phyloP scores from a whole-genome alignment of 2,329 filamentous ascomycete species.

The Amesomyces nigricolor region DNA sequence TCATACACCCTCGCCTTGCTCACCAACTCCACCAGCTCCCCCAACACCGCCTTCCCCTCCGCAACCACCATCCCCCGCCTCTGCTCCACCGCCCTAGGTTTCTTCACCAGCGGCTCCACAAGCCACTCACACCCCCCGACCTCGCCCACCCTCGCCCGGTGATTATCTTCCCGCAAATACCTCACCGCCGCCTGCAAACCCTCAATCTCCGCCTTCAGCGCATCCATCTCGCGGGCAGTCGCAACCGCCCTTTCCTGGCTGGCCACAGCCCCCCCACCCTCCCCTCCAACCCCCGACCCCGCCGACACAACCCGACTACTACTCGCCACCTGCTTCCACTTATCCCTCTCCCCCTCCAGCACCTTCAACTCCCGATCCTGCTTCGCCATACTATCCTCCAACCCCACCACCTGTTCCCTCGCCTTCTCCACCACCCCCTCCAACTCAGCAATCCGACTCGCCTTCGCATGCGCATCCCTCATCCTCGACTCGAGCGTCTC shows the following conservation, averaged over 20 bases:
- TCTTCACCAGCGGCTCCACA: conserved; percentile 51
- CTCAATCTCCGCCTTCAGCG: conserved; percentile 62
- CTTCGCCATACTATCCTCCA: conserved; percentile 60
- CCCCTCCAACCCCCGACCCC: conserved; percentile 35
- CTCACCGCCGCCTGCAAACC: conserved; percentile 59
- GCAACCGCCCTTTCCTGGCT: conserved; percentile 63
- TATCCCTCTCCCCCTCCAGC: conserved; percentile 61
- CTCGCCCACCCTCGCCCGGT: conserved; percentile 53
- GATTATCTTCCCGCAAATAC: conserved; percentile 63
- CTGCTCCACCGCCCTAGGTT: conserved; percentile 40
- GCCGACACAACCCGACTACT: conserved; percentile 50
- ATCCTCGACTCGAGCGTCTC: conserved; percentile 86
- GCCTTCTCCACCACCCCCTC: conserved; percentile 54
- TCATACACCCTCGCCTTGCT: conserved; percentile 53
- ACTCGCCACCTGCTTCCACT: conserved; percentile 65
- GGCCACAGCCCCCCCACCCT: conserved; percentile 43
- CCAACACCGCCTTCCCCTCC: conserved; percentile 59
- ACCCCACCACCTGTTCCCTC: conserved; percentile 44
- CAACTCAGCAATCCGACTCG: conserved; percentile 60
- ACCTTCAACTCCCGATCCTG: conserved; percentile 61
- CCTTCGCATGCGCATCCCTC: conserved; percentile 75
- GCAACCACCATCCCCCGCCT: conserved; percentile 47
- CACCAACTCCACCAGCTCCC: conserved; percentile 59
- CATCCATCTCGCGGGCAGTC: conserved; percentile 67
- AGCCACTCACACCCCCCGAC: conserved; percentile 57